Base-by-base conservation (phyloP, 805 yeast species). In the Saturnispora serradocipensis region DNA sequence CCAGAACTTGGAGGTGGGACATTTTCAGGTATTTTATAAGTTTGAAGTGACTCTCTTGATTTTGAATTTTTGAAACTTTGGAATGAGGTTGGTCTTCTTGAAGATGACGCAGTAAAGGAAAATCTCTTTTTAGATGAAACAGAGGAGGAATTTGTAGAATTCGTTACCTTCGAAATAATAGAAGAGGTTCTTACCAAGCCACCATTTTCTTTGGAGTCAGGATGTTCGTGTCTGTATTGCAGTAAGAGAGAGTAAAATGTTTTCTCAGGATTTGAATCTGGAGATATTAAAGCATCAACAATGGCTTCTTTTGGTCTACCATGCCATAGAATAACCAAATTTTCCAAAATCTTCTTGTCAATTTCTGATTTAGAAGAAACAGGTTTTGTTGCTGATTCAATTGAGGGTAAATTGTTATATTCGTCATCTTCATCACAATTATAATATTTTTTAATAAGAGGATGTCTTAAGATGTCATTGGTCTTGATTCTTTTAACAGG, bases 401-500 rank as follows among this genome's bases (percentile, higher is more conserved):
- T 81, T 55, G 78, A 78, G 2, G 84, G 84, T 54, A 79, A 70
- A 40, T 73, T 69, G 52, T 67, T 57, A 49, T 60, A 64, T 43
- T 63, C 66, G 24, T 62, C 58, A 48, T 67, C 69, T 46, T 58
- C 58, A 53, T 58, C 71, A 68, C 61, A 67, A 70, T 74, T 70
- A 5, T 82, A 81, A 62, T 93, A 88, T 67, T 88, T 88, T 43
- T 72, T 76, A 56, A 93, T 69, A 43, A 93, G 70, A 3, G 97
- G 97, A 69, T 93, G 99, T 25, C 67, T 72, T 54, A 88, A 69
- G 52, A 93, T 87, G 46, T 82, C 86, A 52, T 77, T 78, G 54
- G 95, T 86, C 39, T 82, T 76, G 56, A 93, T 89, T 68, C 99
- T 78, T 40, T 80, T 75, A 27, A 68, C 72, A 15, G 99, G 98